A percentile compares a stretch with the other conserved stretches of the same genome.
These are phyloP conservation scores for Hanseniaspora mollemarum DNA, from an alignment of 805 yeast genomes.

Conservation along the genomic window DNA sequence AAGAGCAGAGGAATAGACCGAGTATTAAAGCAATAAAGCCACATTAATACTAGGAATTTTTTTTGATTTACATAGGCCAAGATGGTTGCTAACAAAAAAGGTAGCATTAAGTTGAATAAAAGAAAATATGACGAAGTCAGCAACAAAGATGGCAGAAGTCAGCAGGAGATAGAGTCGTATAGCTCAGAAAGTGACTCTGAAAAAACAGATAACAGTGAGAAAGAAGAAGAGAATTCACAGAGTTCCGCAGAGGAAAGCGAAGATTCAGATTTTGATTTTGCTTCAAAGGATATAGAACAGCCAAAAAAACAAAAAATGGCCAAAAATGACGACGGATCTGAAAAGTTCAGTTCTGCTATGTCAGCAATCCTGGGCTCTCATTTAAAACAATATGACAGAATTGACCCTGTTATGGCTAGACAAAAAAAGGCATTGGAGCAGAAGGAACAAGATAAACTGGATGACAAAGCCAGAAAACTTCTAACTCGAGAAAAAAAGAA, in stretches of 20 bases:
- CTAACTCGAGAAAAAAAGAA: conserved; percentile 61
- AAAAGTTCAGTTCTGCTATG: conserved; percentile 69
- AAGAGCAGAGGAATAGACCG: too few species aligned
- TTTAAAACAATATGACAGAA: conserved; percentile 77
- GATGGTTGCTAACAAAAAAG: too few species aligned
- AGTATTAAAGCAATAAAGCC: too few species aligned
- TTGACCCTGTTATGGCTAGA: conserved; percentile 84
- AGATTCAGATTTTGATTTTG: conserved; percentile 22
- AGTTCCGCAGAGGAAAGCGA: conserved; percentile 22
- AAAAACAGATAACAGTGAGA: conserved; percentile 20
- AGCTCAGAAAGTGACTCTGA: conserved; percentile 18
- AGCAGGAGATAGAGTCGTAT: neutral
- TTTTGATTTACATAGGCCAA: too few species aligned
- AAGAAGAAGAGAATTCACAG: conserved; percentile 21
- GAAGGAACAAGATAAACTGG: conserved; percentile 69
- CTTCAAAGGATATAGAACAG: conserved; percentile 22
- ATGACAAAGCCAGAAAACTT: conserved; percentile 66
- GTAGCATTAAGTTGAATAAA: too few species aligned
- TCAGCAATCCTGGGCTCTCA: conserved; percentile 73
- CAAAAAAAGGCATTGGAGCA: conserved; percentile 58
- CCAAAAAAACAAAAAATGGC: conserved; percentile 40
- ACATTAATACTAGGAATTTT: too few species aligned
- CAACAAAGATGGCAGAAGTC: conserved; percentile 7
- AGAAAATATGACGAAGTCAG: neutral
- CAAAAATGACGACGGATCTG: conserved; percentile 58